Evolutionary conservation across 352 stramenopile genomes (phyloP).

Genomic region (Pythium guiyangense): DNA sequence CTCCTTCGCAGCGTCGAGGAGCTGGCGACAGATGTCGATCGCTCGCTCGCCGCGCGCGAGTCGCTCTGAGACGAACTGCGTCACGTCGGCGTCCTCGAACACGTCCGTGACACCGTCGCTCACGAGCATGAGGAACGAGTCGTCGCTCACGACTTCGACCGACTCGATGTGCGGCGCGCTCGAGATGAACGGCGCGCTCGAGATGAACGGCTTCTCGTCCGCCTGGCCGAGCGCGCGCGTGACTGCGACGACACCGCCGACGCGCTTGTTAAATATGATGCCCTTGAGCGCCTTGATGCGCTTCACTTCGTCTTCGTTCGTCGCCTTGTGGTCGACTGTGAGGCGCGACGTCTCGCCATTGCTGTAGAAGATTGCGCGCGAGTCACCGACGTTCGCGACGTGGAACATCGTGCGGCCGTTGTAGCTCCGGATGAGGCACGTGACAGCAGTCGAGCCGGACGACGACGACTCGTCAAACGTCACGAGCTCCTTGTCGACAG

Average conservation of each 20-base stretch:
- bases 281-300: constrained; percentile 69
- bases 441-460: constrained; percentile 74
- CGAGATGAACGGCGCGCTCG: too few species aligned
- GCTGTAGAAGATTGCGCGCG: constrained; percentile 86
- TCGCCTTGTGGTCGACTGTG: constrained; percentile 74
- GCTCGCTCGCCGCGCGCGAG: constrained; percentile 42
- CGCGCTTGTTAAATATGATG: constrained; percentile 83
- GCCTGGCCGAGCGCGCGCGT: constrained; percentile 72
- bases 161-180: constrained; percentile 55
- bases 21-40: constrained; percentile 49
- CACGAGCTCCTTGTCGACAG: constrained; percentile 59
- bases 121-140: constrained; percentile 71
- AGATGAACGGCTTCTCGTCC: constrained; percentile 83
- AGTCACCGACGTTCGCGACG: constrained; percentile 95
- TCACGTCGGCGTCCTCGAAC: constrained; percentile 67
- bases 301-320: constrained; percentile 68
- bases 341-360: constrained; percentile 45
- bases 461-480: constrained; percentile 60
- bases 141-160: constrained; percentile 36
- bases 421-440: constrained; percentile 57
- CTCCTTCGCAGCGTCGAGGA: constrained; percentile 65
- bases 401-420: constrained; percentile 70
- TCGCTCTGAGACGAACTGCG: constrained; percentile 45
- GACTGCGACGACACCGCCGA: constrained; percentile 65
- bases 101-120: constrained; percentile 79